A percentile compares a stretch with the other conserved stretches of the same genome.
Conservation (phyloP, 2,329 filamentous ascomycete species). For the Alternaria dauci region DNA sequence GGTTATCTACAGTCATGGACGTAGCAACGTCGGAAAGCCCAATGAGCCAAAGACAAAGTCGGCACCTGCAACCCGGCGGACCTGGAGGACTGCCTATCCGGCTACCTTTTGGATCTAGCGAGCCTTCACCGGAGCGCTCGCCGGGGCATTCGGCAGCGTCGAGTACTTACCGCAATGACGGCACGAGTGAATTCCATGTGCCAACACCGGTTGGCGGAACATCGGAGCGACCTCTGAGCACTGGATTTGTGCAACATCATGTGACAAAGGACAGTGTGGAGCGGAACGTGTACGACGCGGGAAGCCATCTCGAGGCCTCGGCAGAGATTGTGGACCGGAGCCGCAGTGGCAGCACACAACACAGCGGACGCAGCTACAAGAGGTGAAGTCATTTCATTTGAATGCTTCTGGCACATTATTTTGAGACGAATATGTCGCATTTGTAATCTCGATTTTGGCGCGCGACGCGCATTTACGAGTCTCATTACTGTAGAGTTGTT, state of each 20-base stretch:
- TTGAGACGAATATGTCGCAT: neutral
- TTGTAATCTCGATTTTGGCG: conserved; percentile 17
- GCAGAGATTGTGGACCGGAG: conserved; percentile 51
- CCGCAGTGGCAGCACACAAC: conserved; percentile 44
- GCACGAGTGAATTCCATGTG: conserved; percentile 27
- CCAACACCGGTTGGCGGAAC: conserved; percentile 28
- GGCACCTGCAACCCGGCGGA: conserved; percentile 39
- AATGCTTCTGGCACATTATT: conserved; percentile 12
- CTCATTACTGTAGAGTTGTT: conserved; percentile 33
- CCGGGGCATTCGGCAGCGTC: conserved; percentile 47
- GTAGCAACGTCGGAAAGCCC: conserved; percentile 24
- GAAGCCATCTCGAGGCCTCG: conserved; percentile 45
- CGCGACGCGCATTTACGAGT: conserved; percentile 31
- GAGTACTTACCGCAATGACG: conserved; percentile 42
- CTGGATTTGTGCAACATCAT: conserved; percentile 51
- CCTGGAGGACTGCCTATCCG: conserved; percentile 40
- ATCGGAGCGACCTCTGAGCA: conserved; percentile 45
- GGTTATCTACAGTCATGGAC: conserved; percentile 43
- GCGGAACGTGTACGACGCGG: conserved; percentile 39
- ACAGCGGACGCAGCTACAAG: conserved; percentile 31
- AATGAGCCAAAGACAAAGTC: conserved; percentile 20
- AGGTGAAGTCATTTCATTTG: conserved; percentile 10
- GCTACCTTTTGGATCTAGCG: conserved; percentile 49
- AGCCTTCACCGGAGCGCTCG: conserved; percentile 48
- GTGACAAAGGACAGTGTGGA: conserved; percentile 50